These are phyloP conservation scores for Ceratobasidium sp. DNA, from an alignment of 1,284 basidiomycete species.

Conservation along the genomic window DNA sequence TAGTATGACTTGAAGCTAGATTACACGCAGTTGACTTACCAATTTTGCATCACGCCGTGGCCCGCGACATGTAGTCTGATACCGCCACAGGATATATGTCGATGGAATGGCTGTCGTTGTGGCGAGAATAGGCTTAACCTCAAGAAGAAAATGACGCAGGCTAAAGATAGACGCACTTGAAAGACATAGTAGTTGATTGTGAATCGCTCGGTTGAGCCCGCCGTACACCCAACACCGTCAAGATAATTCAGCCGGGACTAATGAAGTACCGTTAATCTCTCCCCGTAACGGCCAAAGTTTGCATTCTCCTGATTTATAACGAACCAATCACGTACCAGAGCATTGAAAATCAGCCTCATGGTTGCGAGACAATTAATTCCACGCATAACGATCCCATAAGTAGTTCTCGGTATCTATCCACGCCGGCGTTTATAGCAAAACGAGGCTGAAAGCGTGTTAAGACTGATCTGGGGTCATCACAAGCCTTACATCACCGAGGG, in stretches of 20 bases:
- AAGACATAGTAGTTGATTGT: not conserved
- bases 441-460: not conserved
- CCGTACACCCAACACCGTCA: too few species aligned
- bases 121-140: conserved; percentile 3
- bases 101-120: not conserved
- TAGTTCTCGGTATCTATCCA: not conserved
- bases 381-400: not conserved
- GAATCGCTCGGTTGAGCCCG: not conserved
- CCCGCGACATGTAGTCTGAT: not conserved
- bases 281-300: not conserved
- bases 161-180: not conserved
- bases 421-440: conserved; percentile 5
- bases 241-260: too few species aligned
- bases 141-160: not conserved
- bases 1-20: not conserved
- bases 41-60: not conserved
- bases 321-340: too few species aligned
- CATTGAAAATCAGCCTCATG: not conserved
- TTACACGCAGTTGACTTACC: not conserved
- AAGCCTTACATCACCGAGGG: not conserved
- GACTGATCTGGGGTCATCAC: not conserved
- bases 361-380: not conserved
- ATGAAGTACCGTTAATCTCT: not conserved
- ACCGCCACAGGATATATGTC: not conserved
- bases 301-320: not conserved